Evolutionary conservation across 2,329 filamentous ascomycete species (phyloP).

Genomic region (Talaromyces marneffei): DNA sequence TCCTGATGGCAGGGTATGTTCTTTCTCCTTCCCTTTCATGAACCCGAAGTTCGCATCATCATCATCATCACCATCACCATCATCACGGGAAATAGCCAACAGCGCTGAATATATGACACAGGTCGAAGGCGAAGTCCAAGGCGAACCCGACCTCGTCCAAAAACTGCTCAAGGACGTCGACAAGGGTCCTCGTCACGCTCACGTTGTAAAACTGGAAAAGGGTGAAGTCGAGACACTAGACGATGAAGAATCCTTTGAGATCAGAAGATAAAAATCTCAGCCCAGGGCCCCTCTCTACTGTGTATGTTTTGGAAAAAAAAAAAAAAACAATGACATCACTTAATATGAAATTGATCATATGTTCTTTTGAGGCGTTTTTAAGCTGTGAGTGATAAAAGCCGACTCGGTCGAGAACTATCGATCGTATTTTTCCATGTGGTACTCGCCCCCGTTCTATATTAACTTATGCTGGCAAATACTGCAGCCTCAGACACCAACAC

Average conservation of each 20-base stretch:
- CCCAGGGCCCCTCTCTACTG: too few relatives aligned
- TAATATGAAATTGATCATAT: background rate
- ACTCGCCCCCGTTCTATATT: too few relatives aligned
- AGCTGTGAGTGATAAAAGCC: background rate
- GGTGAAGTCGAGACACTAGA: constrained; percentile 60
- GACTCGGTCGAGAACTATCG: background rate
- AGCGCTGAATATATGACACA: constrained; percentile 34
- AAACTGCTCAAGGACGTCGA: constrained; percentile 70
- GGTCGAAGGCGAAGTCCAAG: constrained; percentile 89
- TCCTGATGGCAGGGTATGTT: constrained; percentile 37
- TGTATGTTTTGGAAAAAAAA: background rate
- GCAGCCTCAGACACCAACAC: too few relatives aligned
- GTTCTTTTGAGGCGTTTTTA: background rate
- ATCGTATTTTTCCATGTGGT: background rate
- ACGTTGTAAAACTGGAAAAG: constrained; percentile 68
- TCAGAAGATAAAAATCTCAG: constrained; percentile 28
- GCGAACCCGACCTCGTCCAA: constrained; percentile 57
- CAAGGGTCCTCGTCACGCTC: constrained; percentile 64
- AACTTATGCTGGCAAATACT: too few relatives aligned
- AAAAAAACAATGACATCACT: background rate
- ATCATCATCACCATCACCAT: too few relatives aligned
- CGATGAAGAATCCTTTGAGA: constrained; percentile 61
- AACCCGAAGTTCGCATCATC: too few relatives aligned
- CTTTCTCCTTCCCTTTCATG: background rate
- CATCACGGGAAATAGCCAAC: background rate